Evolutionary conservation across 495 filamentous ascomycete genomes (phyloP).

Genomic region (Aspergillus heteromorphus): DNA sequence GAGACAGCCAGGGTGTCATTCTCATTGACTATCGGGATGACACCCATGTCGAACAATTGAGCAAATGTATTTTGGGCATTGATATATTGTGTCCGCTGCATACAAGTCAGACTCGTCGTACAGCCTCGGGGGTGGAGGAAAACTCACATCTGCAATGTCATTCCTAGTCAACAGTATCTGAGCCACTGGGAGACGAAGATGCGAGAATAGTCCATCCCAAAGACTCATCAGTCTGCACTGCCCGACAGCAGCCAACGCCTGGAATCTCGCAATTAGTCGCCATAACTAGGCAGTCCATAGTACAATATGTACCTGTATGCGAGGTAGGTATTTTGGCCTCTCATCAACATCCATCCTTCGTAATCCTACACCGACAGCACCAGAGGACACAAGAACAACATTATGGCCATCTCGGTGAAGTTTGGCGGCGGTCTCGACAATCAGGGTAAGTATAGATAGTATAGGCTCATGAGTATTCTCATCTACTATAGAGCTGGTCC

Average conservation of each 20-base stretch:
- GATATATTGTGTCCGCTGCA: slow-evolving; percentile 81
- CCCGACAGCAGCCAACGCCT: slow-evolving; percentile 93
- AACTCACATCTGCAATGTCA: slow-evolving; percentile 85
- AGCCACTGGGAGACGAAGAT: slow-evolving; percentile 82
- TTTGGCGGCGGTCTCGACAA: slow-evolving; percentile 86
- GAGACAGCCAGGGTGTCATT: slow-evolving; percentile 96
- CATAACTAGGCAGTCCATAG: neutral
- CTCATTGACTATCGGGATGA: slow-evolving; percentile 97
- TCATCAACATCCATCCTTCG: slow-evolving; percentile 84
- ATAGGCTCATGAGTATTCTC: slow-evolving; percentile 97
- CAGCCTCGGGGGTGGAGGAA: neutral
- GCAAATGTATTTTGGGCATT: slow-evolving; percentile 93
- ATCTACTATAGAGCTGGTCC: slow-evolving; percentile 96
- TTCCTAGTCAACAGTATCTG: slow-evolving; percentile 95
- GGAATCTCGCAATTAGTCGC: slow-evolving; percentile 6
- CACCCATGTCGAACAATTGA: slow-evolving; percentile 88
- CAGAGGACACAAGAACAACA: slow-evolving; percentile 93
- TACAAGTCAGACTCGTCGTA: slow-evolving; percentile 9
- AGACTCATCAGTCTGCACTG: slow-evolving; percentile 94
- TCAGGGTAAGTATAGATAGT: slow-evolving; percentile 78
- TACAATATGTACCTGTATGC: slow-evolving; percentile 60
- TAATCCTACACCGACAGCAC: slow-evolving; percentile 90
- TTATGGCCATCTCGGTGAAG: slow-evolving; percentile 86
- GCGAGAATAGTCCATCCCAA: slow-evolving; percentile 87
- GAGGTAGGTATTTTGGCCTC: slow-evolving; percentile 80